These are phyloP conservation scores for Botryotinia convoluta DNA, from an alignment of 2,329 filamentous ascomycete genomes.

Conservation along the genomic window DNA sequence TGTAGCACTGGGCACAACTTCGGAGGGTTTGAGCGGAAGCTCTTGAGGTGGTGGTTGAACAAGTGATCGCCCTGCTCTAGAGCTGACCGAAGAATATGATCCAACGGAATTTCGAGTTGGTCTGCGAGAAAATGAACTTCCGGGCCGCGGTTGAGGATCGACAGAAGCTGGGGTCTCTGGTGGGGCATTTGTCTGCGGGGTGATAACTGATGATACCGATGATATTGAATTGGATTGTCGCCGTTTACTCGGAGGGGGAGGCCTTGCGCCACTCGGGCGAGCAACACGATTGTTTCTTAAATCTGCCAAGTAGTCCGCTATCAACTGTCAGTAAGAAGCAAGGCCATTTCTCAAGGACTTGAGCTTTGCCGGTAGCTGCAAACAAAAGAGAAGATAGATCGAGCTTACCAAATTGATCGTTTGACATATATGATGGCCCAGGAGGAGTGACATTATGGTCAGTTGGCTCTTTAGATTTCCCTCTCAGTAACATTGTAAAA, in stretches of 20 bases:
- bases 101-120: constrained; percentile 35
- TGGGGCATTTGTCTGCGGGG: constrained; percentile 20
- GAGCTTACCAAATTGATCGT: constrained; percentile 62
- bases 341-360: not conserved
- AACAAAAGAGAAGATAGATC: not conserved
- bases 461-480: constrained; percentile 38
- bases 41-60: constrained; percentile 28
- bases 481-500: constrained; percentile 33
- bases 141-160: constrained; percentile 31
- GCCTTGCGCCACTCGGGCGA: constrained; percentile 69
- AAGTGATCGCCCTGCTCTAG: constrained; percentile 34
- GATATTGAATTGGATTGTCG: constrained; percentile 41
- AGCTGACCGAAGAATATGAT: constrained; percentile 34
- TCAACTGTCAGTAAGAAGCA: constrained; percentile 26
- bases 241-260: constrained; percentile 49
- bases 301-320: constrained; percentile 69
- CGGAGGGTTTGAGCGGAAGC: constrained; percentile 52
- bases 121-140: constrained; percentile 34
- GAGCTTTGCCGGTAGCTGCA: not conserved
- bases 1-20: constrained; percentile 62
- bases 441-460: constrained; percentile 57
- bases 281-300: constrained; percentile 66
- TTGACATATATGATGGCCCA: constrained; percentile 62
- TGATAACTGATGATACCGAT: constrained; percentile 28
- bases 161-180: constrained; percentile 23